Evolutionary conservation across 140 eudicot species (phyloP).

Genomic region (Oenanthe javanica): DNA sequence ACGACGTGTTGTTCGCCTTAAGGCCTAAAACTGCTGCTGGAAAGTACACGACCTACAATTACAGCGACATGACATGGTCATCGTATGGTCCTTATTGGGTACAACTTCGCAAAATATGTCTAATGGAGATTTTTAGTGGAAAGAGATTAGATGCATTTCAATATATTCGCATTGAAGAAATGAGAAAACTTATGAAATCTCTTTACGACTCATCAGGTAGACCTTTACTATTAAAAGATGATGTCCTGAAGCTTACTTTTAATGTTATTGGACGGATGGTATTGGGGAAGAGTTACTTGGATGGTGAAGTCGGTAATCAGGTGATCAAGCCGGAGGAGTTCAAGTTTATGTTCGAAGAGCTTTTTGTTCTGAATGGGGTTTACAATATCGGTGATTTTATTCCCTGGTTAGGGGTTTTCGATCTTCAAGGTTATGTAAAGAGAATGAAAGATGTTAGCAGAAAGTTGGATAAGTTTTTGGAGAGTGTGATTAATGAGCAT

Average conservation of each 20-base stretch:
- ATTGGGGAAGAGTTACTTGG: too few relatives aligned
- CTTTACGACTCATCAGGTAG: conserved; percentile 18
- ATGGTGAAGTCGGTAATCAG: conserved; percentile 13
- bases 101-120: conserved; percentile 74
- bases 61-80: conserved; percentile 35
- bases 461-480: conserved; percentile 70
- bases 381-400: conserved; percentile 73
- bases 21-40: conserved; percentile 89
- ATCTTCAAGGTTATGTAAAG: conserved; percentile 85
- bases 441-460: conserved; percentile 69
- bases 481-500: conserved; percentile 62
- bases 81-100: conserved; percentile 82
- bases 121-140: conserved; percentile 65
- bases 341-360: conserved; percentile 64
- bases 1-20: conserved; percentile 51
- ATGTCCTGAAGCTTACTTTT: conserved; percentile 49
- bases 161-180: conserved; percentile 68
- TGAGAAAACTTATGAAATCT: conserved; percentile 26
- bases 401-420: conserved; percentile 56
- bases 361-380: conserved; percentile 69
- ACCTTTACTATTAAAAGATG: conserved; percentile 38
- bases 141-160: conserved; percentile 68
- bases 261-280: conserved; percentile 86
- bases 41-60: conserved; percentile 70
- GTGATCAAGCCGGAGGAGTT: conserved; percentile 45